These are phyloP conservation scores for Chaetomium fimeti DNA, from an alignment of 495 filamentous ascomycete species.

Conservation along the genomic window DNA sequence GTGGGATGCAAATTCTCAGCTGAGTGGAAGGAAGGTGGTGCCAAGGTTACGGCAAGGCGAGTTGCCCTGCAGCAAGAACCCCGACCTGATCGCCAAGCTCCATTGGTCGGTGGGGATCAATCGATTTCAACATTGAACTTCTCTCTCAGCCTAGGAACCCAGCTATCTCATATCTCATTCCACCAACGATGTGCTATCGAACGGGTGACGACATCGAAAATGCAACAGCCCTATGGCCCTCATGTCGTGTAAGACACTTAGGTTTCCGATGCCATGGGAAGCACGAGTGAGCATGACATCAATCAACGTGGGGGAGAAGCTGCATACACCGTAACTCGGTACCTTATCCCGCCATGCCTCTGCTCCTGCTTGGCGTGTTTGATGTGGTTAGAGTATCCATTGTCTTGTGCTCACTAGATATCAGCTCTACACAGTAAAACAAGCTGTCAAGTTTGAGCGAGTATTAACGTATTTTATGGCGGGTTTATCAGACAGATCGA, in stretches of 20 bases:
- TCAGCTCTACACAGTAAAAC: too few relatives aligned
- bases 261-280: neutral
- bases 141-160: neutral
- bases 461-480: too few relatives aligned
- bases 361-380: neutral
- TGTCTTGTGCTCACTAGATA: too few relatives aligned
- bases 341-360: neutral
- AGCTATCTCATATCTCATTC: neutral
- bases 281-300: neutral
- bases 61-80: conserved; percentile 10
- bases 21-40: neutral
- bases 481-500: neutral
- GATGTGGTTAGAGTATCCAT: neutral
- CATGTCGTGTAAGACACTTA: neutral
- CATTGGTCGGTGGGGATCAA: conserved; percentile 16
- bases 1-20: neutral
- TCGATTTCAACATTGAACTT: neutral
- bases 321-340: neutral
- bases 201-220: conserved; percentile 14
- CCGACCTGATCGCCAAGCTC: conserved; percentile 20
- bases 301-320: neutral
- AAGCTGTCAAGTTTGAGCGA: too few relatives aligned
- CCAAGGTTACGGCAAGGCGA: conserved; percentile 13
- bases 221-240: neutral
- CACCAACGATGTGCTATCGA: neutral